A percentile compares a stretch with the other conserved stretches of the same genome.
Conservation (phyloP, 164 flowering plant species). For the Tinospora cordifolia region DNA sequence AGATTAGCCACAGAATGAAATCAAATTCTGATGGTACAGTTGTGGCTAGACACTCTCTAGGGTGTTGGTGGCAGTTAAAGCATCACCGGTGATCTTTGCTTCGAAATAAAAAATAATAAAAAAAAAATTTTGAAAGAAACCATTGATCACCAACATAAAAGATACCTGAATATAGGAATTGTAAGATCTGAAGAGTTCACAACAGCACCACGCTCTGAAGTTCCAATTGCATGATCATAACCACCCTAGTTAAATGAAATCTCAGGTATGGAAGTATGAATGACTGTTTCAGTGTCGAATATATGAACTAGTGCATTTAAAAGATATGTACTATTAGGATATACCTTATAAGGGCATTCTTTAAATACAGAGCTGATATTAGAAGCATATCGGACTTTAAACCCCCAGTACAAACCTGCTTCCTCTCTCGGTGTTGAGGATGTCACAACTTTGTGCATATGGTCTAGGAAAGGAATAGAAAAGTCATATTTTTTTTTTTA, state of each 20-base stretch:
- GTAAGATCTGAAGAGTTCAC: constrained; percentile 65
- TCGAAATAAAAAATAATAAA: not conserved
- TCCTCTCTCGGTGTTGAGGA: constrained; percentile 73
- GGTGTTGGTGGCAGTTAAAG: too few species aligned
- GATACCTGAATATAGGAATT: constrained; percentile 74
- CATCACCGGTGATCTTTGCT: not conserved
- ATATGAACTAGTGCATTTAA: not conserved
- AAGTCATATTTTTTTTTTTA: not conserved
- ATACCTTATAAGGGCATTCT: constrained; percentile 71
- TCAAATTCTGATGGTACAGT: not conserved
- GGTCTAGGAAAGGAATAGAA: constrained; percentile 31
- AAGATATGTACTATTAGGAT: not conserved
- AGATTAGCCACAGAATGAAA: not conserved
- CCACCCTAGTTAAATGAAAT: constrained; percentile 52
- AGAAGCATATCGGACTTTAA: constrained; percentile 86
- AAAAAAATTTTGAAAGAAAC: not conserved
- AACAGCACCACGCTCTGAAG: constrained; percentile 82
- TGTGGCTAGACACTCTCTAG: not conserved
- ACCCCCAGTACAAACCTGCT: constrained; percentile 84
- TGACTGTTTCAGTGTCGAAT: not conserved
- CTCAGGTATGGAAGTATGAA: not conserved
- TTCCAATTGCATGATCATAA: constrained; percentile 79
- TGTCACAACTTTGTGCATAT: constrained; percentile 47
- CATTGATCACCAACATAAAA: not conserved
- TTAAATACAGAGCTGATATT: constrained; percentile 61